A percentile compares a stretch with the other conserved stretches of the same genome.
Conservation (phyloP, 768 basidiomycete genomes). For the Trichaptum fuscoviolaceum region DNA sequence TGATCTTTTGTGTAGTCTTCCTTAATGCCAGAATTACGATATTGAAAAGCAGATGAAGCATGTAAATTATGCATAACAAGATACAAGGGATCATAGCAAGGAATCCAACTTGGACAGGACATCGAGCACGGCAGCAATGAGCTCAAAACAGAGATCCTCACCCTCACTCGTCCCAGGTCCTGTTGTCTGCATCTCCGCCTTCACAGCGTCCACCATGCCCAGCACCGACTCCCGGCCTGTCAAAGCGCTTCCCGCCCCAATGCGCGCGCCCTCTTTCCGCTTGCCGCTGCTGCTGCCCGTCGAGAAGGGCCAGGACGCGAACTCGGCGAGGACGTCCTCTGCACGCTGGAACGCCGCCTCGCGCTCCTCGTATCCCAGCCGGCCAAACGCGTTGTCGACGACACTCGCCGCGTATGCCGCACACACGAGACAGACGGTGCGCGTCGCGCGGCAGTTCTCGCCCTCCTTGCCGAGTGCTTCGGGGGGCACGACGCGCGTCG, state of each 20-base stretch:
- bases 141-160: conserved; percentile 85
- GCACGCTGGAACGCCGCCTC: conserved; percentile 91
- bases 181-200: conserved; percentile 51
- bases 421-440: conserved; percentile 84
- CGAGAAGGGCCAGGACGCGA: conserved; percentile 80
- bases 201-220: conserved; percentile 70
- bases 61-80: too few species aligned
- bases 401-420: conserved; percentile 94
- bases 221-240: conserved; percentile 59
- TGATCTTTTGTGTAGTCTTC: too few species aligned
- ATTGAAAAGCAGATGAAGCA: too few species aligned
- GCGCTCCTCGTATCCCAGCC: conserved; percentile 86
- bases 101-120: conserved; percentile 92
- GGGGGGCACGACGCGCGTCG: conserved; percentile 75
- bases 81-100: conserved; percentile 41
- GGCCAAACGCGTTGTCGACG: conserved; percentile 87
- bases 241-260: conserved; percentile 51
- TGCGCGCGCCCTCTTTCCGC: conserved; percentile 34
- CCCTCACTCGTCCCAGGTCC: conserved; percentile 35
- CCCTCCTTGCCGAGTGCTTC: conserved; percentile 71
- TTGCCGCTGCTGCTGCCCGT: conserved; percentile 33
- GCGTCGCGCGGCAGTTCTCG: conserved; percentile 70
- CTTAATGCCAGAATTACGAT: too few species aligned
- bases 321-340: conserved; percentile 92
- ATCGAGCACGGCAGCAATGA: conserved; percentile 88